Evolutionary conservation across 2,329 filamentous ascomycete genomes (phyloP).

Genomic region (Alternaria ethzedia): DNA sequence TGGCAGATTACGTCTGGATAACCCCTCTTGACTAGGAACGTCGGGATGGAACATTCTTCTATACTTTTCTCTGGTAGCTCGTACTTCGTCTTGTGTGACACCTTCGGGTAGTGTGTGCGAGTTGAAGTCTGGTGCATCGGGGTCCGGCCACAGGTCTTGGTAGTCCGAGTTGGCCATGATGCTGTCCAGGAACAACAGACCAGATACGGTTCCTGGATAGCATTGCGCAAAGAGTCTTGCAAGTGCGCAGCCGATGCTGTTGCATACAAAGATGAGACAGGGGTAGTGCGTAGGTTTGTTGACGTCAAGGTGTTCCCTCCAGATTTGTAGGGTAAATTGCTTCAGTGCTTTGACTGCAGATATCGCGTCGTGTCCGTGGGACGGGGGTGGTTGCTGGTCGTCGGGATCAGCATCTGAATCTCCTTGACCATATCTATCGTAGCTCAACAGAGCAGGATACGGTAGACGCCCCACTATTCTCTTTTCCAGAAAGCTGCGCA

Average conservation of each 20-base stretch:
- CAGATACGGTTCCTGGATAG: slow-evolving; percentile 55
- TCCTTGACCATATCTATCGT: slow-evolving; percentile 66
- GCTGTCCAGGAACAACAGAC: slow-evolving; percentile 62
- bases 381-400: slow-evolving; percentile 39
- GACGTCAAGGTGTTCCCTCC: slow-evolving; percentile 39
- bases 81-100: slow-evolving; percentile 45
- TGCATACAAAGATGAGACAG: slow-evolving; percentile 56
- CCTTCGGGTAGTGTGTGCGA: slow-evolving; percentile 48
- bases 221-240: slow-evolving; percentile 59
- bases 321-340: slow-evolving; percentile 53
- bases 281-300: slow-evolving; percentile 44
- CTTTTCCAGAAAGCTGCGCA: slow-evolving; percentile 39
- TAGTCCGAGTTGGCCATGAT: slow-evolving; percentile 65
- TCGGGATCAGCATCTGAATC: slow-evolving; percentile 56
- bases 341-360: slow-evolving; percentile 55
- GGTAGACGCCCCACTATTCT: slow-evolving; percentile 27
- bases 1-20: slow-evolving; percentile 56
- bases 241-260: slow-evolving; percentile 61
- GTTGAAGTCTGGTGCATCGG: slow-evolving; percentile 57
- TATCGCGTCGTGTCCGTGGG: slow-evolving; percentile 57
- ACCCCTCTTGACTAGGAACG: slow-evolving; percentile 58
- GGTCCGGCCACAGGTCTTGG: slow-evolving; percentile 62
- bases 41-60: slow-evolving; percentile 56
- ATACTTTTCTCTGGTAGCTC: slow-evolving; percentile 47
- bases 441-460: slow-evolving; percentile 58